Conservation (phyloP, 163 green algal genomes). For the Volvox carteri region DNA sequence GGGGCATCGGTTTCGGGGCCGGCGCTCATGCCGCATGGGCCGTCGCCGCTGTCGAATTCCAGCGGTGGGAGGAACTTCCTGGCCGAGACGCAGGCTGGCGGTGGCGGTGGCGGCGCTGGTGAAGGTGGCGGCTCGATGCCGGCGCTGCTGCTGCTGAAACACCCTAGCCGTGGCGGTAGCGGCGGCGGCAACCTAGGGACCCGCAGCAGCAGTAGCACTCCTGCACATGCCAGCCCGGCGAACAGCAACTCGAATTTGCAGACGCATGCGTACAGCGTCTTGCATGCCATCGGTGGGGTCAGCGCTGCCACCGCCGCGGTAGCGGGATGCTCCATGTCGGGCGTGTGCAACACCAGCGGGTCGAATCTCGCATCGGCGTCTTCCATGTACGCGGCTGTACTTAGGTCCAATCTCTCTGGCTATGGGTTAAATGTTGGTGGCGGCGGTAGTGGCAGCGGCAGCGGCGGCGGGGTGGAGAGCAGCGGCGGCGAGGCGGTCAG, state of each 20-base stretch:
- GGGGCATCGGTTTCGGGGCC: background rate
- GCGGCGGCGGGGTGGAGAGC: constrained; percentile 2
- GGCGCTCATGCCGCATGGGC: constrained; percentile 19
- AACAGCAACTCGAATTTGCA: background rate
- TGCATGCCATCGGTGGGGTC: background rate
- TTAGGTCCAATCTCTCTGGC: constrained; percentile 25
- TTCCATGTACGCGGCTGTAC: constrained; percentile 47
- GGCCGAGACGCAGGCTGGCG: background rate
- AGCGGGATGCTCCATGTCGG: no score
- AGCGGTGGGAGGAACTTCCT: constrained; percentile 16
- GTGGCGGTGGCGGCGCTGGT: background rate
- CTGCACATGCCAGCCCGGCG: background rate
- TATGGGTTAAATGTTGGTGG: background rate
- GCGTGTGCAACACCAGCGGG: background rate
- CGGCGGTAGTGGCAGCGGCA: background rate
- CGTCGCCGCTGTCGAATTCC: constrained; percentile 46
- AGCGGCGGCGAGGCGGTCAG: background rate
- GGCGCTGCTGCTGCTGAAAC: background rate
- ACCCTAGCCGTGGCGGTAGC: background rate
- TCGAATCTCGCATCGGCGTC: background rate
- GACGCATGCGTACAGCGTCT: background rate
- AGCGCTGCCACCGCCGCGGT: background rate
- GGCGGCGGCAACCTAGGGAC: constrained; percentile 10
- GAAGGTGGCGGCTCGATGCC: background rate
- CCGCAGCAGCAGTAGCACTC: background rate